phyloP scores from a whole-genome alignment of 148 eudicot genomes.

The Diospyros kaki region DNA sequence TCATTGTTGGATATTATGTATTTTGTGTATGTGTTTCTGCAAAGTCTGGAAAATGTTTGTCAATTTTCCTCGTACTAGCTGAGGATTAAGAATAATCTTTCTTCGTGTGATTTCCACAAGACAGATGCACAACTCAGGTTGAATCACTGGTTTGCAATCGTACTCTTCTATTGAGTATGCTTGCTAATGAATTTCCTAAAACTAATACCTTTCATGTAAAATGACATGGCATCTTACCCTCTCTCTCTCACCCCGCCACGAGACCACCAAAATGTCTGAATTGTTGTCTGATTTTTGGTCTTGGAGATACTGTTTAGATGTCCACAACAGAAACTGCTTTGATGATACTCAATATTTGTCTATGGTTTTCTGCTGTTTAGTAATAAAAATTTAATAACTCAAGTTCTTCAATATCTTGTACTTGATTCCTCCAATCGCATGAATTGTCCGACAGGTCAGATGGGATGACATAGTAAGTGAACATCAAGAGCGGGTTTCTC shows the following conservation, averaged over 20 bases:
- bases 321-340: not conserved
- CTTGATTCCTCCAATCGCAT: constrained; percentile 8
- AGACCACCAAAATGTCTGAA: not conserved
- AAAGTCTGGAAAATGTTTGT: not conserved
- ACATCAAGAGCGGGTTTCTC: constrained; percentile 76
- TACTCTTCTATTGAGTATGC: no score
- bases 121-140: no score
- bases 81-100: not conserved
- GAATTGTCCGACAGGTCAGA: constrained; percentile 53
- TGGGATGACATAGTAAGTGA: constrained; percentile 62
- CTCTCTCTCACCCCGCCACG: not conserved
- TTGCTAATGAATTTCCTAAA: no score
- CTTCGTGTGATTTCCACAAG: no score
- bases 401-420: not conserved
- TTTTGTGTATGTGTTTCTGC: not conserved
- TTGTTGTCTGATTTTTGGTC: not conserved
- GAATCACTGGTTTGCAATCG: no score
- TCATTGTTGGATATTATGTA: no score
- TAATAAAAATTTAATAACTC: not conserved
- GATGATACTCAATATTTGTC: not conserved
- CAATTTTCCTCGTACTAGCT: not conserved
- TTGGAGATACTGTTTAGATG: not conserved
- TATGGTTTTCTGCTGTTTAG: not conserved
- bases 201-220: no score
- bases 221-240: not conserved